These are phyloP conservation scores for Fusarium sororula DNA, from an alignment of 2,329 filamentous ascomycete genomes.

Conservation along the genomic window DNA sequence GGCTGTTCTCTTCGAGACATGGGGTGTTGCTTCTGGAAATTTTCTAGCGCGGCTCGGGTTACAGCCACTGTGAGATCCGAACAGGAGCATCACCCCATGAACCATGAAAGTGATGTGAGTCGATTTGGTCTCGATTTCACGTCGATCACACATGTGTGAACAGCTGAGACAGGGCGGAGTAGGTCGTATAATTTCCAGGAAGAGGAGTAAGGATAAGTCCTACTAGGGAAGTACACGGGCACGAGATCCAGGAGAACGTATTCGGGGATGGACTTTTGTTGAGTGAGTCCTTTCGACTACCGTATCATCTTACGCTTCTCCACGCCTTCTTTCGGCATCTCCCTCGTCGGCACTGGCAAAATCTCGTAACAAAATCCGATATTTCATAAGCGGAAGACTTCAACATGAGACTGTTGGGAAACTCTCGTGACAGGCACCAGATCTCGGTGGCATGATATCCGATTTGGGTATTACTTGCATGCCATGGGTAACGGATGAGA, in stretches of 20 bases:
- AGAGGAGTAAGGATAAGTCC: not conserved
- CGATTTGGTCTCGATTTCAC: not conserved
- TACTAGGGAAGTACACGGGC: not conserved
- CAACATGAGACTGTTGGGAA: not conserved
- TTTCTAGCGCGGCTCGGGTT: conserved; percentile 40
- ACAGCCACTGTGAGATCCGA: conserved; percentile 21
- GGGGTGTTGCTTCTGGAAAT: conserved; percentile 39
- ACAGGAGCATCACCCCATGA: conserved; percentile 36
- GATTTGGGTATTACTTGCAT: not conserved
- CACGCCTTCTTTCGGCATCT: not conserved
- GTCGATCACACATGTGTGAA: not conserved
- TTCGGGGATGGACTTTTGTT: not conserved
- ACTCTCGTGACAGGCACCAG: conserved; percentile 5
- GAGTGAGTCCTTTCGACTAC: not conserved
- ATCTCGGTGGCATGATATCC: not conserved
- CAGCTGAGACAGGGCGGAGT: not conserved
- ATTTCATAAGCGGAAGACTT: not conserved
- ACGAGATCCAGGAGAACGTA: not conserved
- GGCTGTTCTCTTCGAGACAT: not conserved
- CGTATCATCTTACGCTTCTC: not conserved
- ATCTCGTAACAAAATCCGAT: not conserved
- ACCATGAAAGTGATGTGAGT: conserved; percentile 13
- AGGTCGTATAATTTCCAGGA: not conserved
- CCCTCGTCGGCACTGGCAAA: not conserved
- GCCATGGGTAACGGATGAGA: not conserved